Base-by-base conservation (phyloP, 31 red algal genomes). In the Asparagopsis taxiformis region DNA sequence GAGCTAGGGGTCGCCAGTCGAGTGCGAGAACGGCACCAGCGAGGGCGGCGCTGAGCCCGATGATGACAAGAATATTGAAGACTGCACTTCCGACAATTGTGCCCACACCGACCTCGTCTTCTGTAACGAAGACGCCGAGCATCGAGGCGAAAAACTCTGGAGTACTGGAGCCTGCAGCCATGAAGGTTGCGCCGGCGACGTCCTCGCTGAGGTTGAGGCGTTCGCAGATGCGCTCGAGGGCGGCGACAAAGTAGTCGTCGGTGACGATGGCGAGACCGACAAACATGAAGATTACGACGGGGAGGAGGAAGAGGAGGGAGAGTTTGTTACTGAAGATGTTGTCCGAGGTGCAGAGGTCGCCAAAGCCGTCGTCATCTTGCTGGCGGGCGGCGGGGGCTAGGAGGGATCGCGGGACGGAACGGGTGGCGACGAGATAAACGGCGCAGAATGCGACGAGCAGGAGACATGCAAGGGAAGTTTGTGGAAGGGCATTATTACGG, bases 41-140 rank as follows among this genome's bases (percentile, higher is more conserved):
- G 3, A 92, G 64, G n/a, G 89, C 89, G 16, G 89, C 89, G 24
- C 72, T 74, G 36, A 79, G 48, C 5, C 89, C 89, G 37, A 92
- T 80, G 60, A 92, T 92, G 38, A 92, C 66, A 3, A 92, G 79
- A 68, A 92, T 79, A 60, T 93, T 93, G 31, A 93, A 93, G 25
- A 93, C 82, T 21, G 80, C 90, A 50, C 68, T 76, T 43, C 90
- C 90, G 6, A 93, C 90, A 65, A 93, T 86, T 19, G 90, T 93
- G 0, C 90, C 90, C 31, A 93, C 69, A 56, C 90, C 90, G 11
- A 93, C 81, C 23, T 80, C 75, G 31, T 86, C 80, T 38, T 93
- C 63, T 11, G 90, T 93, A 10, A 93, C 68, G 48, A 93, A 93
- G 5, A 93, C 81, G 1, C 68, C 61, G 22, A 93, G 37, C 72